Percentiles rank a stretch among this genome's conserved stretches.
phyloP scores from a whole-genome alignment of 352 stramenopile genomes.

The Pythium angustatum region DNA sequence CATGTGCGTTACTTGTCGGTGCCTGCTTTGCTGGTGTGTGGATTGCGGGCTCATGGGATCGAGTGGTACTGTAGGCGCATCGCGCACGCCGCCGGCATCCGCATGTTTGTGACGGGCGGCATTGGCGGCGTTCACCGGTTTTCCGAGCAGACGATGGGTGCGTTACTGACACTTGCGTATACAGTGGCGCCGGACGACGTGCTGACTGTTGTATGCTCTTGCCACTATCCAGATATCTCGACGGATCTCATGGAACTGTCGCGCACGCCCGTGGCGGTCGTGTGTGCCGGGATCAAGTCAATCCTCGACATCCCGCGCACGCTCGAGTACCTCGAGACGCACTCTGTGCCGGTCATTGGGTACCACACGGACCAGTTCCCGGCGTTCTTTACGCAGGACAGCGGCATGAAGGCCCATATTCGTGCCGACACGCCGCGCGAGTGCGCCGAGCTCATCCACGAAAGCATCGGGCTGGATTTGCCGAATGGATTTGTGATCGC shows the following conservation, averaged over 20 bases:
- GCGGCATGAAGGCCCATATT: conserved; percentile 82
- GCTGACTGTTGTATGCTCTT: too few species aligned
- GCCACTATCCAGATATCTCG: conserved; percentile 85
- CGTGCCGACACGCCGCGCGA: conserved; percentile 85
- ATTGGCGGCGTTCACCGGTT: conserved; percentile 97
- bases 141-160: conserved; percentile 91
- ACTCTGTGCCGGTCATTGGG: conserved; percentile 93
- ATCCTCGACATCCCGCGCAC: conserved; percentile 98
- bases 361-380: conserved; percentile 95
- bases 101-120: conserved; percentile 97
- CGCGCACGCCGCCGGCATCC: conserved; percentile 92
- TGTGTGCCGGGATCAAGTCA: conserved; percentile 98
- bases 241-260: conserved; percentile 96
- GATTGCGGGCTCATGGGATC: too few species aligned
- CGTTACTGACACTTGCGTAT: too few species aligned
- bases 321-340: conserved; percentile 97
- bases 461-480: conserved; percentile 77
- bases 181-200: too few species aligned
- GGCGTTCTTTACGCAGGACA: conserved; percentile 97
- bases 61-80: conserved; percentile 83
- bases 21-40: too few species aligned
- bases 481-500: conserved; percentile 86
- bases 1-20: too few species aligned
- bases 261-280: conserved; percentile 94
- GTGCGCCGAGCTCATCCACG: conserved; percentile 83